Evolutionary conservation across 1,139 yeast genomes (phyloP).

Genomic region (Meyerozyma elateridarum): DNA sequence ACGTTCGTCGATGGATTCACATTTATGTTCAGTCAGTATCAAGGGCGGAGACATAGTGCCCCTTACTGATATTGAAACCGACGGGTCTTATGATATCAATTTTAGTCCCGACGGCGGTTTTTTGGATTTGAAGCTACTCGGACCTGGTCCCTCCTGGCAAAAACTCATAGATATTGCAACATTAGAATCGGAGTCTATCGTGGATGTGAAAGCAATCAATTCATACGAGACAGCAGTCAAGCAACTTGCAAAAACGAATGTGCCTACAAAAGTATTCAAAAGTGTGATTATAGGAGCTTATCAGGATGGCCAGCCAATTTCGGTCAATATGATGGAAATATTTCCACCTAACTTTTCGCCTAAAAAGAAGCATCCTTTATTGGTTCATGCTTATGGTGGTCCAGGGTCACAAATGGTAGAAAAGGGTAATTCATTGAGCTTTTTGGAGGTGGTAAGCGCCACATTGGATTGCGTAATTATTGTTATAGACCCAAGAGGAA

Average conservation of each 20-base stretch:
- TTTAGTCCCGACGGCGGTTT: conserved; percentile 57
- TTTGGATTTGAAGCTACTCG: conserved; percentile 49
- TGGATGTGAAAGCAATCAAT: conserved; percentile 25
- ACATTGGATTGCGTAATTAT: conserved; percentile 69
- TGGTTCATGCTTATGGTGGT: conserved; percentile 88
- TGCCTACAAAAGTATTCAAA: conserved; percentile 55
- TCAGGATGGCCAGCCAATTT: conserved; percentile 34
- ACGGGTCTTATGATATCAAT: conserved; percentile 27
- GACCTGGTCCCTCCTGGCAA: conserved; percentile 68
- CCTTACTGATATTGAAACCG: conserved; percentile 20
- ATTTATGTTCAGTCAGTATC: conserved; percentile 45
- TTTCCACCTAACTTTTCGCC: conserved; percentile 68
- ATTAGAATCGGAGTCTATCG: conserved; percentile 8
- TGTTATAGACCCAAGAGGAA: conserved; percentile 90
- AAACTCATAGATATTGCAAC: conserved; percentile 42
- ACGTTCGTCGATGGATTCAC: conserved; percentile 52
- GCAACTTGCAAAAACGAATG: conserved; percentile 27
- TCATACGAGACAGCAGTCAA: conserved; percentile 22
- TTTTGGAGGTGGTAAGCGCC: conserved; percentile 68
- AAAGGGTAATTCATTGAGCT: conserved; percentile 51
- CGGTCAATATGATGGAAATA: conserved; percentile 68
- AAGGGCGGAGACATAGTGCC: conserved; percentile 12
- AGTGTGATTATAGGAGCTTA: conserved; percentile 42
- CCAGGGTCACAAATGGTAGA: conserved; percentile 82
- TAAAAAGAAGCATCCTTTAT: conserved; percentile 60